Conservation (phyloP, 139 green algal genomes). For the Diplosphaera chodatii region DNA sequence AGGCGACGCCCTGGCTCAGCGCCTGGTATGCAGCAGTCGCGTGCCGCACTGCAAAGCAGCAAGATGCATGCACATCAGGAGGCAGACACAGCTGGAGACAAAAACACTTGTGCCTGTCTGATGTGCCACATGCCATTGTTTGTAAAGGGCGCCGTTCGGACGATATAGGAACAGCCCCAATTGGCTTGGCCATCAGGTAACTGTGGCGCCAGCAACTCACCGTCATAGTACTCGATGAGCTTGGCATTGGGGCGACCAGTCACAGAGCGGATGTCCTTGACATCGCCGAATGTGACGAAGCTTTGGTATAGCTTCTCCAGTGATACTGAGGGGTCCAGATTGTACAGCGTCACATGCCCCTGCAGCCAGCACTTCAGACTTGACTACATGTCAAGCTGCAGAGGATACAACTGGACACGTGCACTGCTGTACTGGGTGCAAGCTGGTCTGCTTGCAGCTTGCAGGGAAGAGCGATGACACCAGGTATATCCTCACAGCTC, state of each 20-base stretch:
- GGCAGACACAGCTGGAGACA: no score
- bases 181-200: neutral
- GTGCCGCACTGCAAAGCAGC: neutral
- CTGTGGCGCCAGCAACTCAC: conserved; percentile 17
- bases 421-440: no score
- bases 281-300: conserved; percentile 78
- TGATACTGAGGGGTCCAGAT: conserved; percentile 57
- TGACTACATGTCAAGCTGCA: no score
- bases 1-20: neutral
- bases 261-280: conserved; percentile 45
- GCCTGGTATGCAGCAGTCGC: neutral
- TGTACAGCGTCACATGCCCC: conserved; percentile 79
- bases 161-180: no score
- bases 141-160: no score
- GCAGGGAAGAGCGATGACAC: neutral
- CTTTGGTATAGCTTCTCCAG: conserved; percentile 67
- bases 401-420: no score
- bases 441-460: neutral
- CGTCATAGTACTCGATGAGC: conserved; percentile 88
- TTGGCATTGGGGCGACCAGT: conserved; percentile 16
- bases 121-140: no score
- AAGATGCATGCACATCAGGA: neutral
- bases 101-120: neutral
- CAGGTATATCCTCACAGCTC: no score
- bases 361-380: no score